Evolutionary conservation across 495 filamentous ascomycete species (phyloP).

Genomic region (Staphylotrichum tortipilum): DNA sequence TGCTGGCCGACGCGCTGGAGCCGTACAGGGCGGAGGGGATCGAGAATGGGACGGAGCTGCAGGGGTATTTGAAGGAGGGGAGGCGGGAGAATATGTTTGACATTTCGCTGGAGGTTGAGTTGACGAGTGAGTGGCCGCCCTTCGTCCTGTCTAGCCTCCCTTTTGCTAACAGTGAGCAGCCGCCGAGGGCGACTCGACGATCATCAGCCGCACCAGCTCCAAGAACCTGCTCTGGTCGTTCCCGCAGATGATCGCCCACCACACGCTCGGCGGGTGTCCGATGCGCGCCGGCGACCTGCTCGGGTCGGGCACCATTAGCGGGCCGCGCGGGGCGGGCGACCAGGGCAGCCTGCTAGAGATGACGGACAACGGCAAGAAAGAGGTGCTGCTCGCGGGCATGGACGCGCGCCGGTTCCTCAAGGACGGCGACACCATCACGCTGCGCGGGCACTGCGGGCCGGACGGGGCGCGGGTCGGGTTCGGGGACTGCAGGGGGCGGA

Average conservation of each 20-base stretch:
- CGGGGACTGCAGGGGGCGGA: constrained; percentile 57
- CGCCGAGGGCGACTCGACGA: constrained; percentile 52
- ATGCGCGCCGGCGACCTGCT: constrained; percentile 75
- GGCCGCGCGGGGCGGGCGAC: constrained; percentile 45
- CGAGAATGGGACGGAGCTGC: constrained; percentile 53
- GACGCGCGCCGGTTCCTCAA: constrained; percentile 68
- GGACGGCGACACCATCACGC: constrained; percentile 71
- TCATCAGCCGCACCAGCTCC: constrained; percentile 55
- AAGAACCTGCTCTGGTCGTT: constrained; percentile 82
- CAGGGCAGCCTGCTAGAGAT: constrained; percentile 77
- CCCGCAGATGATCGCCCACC: constrained; percentile 90
- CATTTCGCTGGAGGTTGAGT: constrained; percentile 64
- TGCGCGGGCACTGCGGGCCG: constrained; percentile 55
- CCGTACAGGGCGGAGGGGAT: constrained; percentile 49
- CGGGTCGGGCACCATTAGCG: constrained; percentile 85
- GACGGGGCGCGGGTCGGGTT: constrained; percentile 60
- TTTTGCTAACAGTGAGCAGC: constrained; percentile 27
- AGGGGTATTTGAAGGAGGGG: constrained; percentile 63
- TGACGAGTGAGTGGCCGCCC: constrained; percentile 51
- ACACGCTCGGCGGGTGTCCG: constrained; percentile 77
- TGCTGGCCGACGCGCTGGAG: constrained; percentile 74
- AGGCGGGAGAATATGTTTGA: constrained; percentile 58
- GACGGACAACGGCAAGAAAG: constrained; percentile 55
- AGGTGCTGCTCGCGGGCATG: constrained; percentile 57
- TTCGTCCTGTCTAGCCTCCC: background rate